Percentiles rank a stretch among this genome's conserved stretches.
These are phyloP conservation scores for Termitomyces sp. DNA, from an alignment of 768 basidiomycete genomes.

Conservation along the genomic window DNA sequence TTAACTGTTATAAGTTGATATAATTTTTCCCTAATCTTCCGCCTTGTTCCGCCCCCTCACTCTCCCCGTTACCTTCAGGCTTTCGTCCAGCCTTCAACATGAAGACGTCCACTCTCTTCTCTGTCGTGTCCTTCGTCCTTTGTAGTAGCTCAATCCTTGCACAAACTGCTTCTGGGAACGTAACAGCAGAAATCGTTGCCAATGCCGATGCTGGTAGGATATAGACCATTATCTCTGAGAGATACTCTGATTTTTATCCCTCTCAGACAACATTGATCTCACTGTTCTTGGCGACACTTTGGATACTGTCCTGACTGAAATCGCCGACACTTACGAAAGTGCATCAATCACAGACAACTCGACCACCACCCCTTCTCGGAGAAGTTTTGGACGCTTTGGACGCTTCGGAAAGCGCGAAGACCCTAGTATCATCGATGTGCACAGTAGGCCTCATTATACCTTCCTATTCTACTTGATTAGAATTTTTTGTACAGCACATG, in stretches of 20 bases:
- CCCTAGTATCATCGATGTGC: conserved; percentile 22
- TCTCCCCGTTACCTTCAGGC: not conserved
- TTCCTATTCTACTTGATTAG: not conserved
- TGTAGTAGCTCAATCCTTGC: conserved; percentile 10
- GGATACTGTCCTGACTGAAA: conserved; percentile 18
- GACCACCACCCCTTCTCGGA: conserved; percentile 1
- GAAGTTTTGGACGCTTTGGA: conserved; percentile 3
- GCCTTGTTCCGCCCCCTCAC: not conserved
- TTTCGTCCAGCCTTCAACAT: conserved; percentile 18
- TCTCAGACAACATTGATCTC: conserved; percentile 25
- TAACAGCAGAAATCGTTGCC: conserved; percentile 17
- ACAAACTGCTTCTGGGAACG: conserved; percentile 11
- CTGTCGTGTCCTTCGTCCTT: conserved; percentile 11
- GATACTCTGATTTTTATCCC: not conserved
- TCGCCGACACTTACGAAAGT: conserved; percentile 14
- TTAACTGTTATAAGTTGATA: not conserved
- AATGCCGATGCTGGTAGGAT: conserved; percentile 24
- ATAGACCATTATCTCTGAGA: not conserved
- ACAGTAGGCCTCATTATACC: conserved; percentile 15
- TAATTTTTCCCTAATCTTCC: not conserved
- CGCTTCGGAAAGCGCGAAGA: conserved; percentile 11
- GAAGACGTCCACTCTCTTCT: conserved; percentile 25
- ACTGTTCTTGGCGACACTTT: conserved; percentile 17
- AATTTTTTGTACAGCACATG: conserved; percentile 17
- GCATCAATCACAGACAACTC: not conserved